Base-by-base conservation (phyloP, 352 stramenopile species). In the Phytophthora lateralis region DNA sequence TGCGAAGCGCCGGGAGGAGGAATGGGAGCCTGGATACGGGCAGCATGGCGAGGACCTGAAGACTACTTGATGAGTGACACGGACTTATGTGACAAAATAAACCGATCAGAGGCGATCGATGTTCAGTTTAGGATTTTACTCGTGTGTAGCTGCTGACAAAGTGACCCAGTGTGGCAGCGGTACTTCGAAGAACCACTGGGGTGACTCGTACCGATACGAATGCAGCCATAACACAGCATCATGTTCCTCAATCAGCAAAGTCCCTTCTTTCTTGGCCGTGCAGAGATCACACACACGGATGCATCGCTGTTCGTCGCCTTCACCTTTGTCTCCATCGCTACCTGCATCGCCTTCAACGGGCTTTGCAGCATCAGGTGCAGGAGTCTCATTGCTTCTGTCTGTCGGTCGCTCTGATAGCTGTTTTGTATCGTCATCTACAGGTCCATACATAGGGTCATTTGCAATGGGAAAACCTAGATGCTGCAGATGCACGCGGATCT, bases 401-500 rank as follows among this genome's bases (percentile, higher is more conserved):
- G 20, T 4, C 41, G 7, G 8, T 48, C 30, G 20, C 27, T 55
- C 14, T 8, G n/a, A 10, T 49, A 2, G 2, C 27, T 8, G 39
- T n/a, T 54, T 14, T 4, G 24, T 29, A 9, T n/a, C 10, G 15
- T 32, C 49, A 2, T 48, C 9, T 27, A 37, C 43, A 21, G 62
- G 41, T 26, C 93, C 95, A 68, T 98, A 98, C 53, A 94, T 88
- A n/a, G 94, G 90, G 63, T 98, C 94, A 63, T 98, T 98, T 15
- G 83, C 91, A 66, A 98, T 98, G 0, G 96, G 90, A 58, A 87
- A 87, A 5, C 76, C 81, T 18, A 94, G 44, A 48, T 87, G 73
- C 59, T 98, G 88, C 18, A 98, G 76, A 63, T 99, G 96, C 1
- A 98, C 74, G 26, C 96, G 88, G 66, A 98, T 97, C 75, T 99